phyloP scores from a whole-genome alignment of 73 alveolate species.

The Diophrys sp. region DNA sequence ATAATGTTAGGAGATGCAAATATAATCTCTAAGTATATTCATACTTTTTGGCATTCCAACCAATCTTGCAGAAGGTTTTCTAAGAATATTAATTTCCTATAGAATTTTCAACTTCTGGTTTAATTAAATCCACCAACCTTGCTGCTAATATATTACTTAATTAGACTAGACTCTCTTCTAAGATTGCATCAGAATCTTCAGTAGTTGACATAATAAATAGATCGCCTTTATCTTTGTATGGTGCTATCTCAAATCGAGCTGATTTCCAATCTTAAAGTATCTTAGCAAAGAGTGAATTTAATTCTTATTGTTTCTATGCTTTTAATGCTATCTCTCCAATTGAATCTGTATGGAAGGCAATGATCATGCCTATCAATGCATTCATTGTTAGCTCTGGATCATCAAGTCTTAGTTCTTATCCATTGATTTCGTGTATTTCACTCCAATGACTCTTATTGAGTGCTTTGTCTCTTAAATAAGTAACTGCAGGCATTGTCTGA shows the following conservation, averaged over 20 bases:
- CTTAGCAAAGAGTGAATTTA: constrained; percentile 82
- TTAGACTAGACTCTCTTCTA: constrained; percentile 94
- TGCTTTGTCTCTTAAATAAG: constrained; percentile 73
- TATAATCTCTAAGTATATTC: constrained; percentile 97
- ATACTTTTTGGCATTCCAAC: constrained; percentile 94
- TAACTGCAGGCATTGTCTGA: constrained; percentile 84
- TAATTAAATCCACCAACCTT: constrained; percentile 87
- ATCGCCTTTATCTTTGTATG: constrained; percentile 78
- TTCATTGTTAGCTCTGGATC: constrained; percentile 72
- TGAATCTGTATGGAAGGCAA: constrained; percentile 70
- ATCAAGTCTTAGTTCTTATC: constrained; percentile 52
- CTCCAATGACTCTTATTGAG: constrained; percentile 80
- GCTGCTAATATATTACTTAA: constrained; percentile 82
- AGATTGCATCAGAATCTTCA: constrained; percentile 88
- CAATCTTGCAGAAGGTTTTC: constrained; percentile 96
- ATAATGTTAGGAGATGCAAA: constrained; percentile 89
- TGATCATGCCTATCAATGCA: constrained; percentile 75
- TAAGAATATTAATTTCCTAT: constrained; percentile 76
- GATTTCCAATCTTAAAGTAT: constrained; percentile 88
- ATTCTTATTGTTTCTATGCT: constrained; percentile 87
- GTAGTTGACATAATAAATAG: constrained; percentile 83
- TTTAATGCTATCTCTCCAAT: constrained; percentile 83
- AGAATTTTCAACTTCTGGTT: constrained; percentile 91
- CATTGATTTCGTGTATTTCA: constrained; percentile 64
- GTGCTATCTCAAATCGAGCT: constrained; percentile 80